Conservation (phyloP, 106 monocot genomes). For the Hemerocallis citrina region DNA sequence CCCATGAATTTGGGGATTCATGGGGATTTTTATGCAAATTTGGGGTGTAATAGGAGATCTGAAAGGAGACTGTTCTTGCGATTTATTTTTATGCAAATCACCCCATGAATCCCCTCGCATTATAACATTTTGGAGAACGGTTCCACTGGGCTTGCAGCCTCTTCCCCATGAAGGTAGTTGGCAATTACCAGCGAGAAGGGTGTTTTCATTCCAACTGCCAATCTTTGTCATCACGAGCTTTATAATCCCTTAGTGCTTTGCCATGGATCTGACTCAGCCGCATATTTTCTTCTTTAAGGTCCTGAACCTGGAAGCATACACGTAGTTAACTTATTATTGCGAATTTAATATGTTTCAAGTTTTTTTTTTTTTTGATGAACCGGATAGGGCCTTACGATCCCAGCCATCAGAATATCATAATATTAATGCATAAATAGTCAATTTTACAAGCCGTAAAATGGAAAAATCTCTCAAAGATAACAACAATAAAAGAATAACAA, state of each 20-base stretch:
- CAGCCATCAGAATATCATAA: too few relatives aligned
- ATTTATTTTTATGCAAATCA: conserved; percentile 4
- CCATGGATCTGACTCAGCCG: conserved; percentile 25
- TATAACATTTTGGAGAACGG: neutral
- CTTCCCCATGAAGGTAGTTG: neutral
- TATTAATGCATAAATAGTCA: too few relatives aligned
- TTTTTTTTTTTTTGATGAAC: too few relatives aligned
- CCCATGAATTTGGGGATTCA: too few relatives aligned
- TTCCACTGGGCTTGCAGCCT: neutral
- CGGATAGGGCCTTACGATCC: too few relatives aligned
- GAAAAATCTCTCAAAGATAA: too few relatives aligned
- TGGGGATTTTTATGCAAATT: too few relatives aligned
- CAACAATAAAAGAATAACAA: too few relatives aligned
- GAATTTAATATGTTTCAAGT: too few relatives aligned
- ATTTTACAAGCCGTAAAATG: too few relatives aligned
- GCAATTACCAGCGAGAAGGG: neutral
- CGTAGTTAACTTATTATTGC: too few relatives aligned
- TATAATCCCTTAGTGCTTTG: conserved; percentile 20
- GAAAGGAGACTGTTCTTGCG: neutral
- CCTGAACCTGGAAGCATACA: conserved; percentile 37
- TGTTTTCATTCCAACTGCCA: conserved; percentile 5
- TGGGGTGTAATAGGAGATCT: neutral
- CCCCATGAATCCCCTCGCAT: conserved; percentile 15
- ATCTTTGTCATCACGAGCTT: conserved; percentile 9
- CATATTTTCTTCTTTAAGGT: conserved; percentile 43